phyloP scores from a whole-genome alignment of 1,284 basidiomycete species.

The Leccinum solheimii region DNA sequence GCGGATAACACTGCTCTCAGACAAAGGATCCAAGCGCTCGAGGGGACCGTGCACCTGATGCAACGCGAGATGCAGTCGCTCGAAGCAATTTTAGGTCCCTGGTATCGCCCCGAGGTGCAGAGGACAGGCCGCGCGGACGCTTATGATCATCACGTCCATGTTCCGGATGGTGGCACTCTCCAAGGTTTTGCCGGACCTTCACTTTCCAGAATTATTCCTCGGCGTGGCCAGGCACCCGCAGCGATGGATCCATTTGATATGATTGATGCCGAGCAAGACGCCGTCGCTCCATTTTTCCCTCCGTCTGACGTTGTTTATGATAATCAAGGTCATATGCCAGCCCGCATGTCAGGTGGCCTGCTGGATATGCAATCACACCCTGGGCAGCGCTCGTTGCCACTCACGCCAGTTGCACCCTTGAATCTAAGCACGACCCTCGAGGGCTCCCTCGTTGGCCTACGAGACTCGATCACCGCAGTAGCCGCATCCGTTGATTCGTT shows the following conservation, averaged over 20 bases:
- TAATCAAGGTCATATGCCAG: slow-evolving; percentile 16
- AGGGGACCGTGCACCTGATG: slow-evolving; percentile 48
- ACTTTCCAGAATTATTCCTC: slow-evolving; percentile 15
- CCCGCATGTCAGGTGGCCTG: slow-evolving; percentile 20
- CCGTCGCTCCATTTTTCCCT: slow-evolving; percentile 55
- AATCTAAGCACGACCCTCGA: slow-evolving; percentile 61
- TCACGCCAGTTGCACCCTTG: slow-evolving; percentile 53
- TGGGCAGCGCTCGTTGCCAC: slow-evolving; percentile 29
- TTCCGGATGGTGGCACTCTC: slow-evolving; percentile 12
- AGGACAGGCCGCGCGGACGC: slow-evolving; percentile 12
- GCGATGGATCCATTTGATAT: slow-evolving; percentile 20
- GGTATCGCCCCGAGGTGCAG: slow-evolving; percentile 46
- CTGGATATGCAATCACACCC: slow-evolving; percentile 27
- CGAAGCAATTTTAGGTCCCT: slow-evolving; percentile 61
- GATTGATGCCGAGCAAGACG: slow-evolving; percentile 31
- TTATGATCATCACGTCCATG: slow-evolving; percentile 8
- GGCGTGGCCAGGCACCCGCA: slow-evolving; percentile 17
- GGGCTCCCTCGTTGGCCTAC: slow-evolving; percentile 56
- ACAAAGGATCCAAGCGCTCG: slow-evolving; percentile 53
- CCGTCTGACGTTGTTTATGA: slow-evolving; percentile 23
- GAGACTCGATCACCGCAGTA: slow-evolving; percentile 60
- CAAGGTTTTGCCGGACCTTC: slow-evolving; percentile 17
- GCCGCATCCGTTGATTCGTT: slow-evolving; percentile 64
- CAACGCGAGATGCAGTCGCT: slow-evolving; percentile 53
- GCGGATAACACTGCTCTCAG: slow-evolving; percentile 64